phyloP scores from a whole-genome alignment of 208 protist species.

The Tetramitus jugosus region DNA sequence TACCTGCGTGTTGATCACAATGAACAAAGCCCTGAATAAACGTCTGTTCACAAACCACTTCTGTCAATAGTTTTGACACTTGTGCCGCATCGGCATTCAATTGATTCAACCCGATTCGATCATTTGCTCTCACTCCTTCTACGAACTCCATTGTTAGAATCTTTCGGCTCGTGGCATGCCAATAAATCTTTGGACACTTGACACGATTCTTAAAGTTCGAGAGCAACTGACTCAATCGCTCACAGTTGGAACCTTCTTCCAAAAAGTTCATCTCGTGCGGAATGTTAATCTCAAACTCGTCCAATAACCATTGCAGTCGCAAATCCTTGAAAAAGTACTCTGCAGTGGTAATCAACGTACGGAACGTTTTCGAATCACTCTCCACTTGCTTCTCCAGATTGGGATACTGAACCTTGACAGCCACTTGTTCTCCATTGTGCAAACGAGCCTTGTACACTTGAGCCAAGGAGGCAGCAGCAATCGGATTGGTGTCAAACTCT shows the following conservation, averaged over 20 bases:
- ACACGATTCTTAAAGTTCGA: constrained; percentile 63
- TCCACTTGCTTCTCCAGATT: constrained; percentile 37
- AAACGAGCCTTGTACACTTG: constrained; percentile 74
- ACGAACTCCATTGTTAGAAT: constrained; percentile 60
- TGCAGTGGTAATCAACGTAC: background rate
- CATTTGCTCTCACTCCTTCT: constrained; percentile 61
- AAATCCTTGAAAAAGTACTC: background rate
- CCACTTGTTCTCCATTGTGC: constrained; percentile 50
- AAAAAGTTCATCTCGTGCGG: constrained; percentile 80
- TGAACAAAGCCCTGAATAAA: constrained; percentile 85
- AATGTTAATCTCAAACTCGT: background rate
- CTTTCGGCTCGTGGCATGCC: constrained; percentile 51
- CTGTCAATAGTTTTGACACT: constrained; percentile 61
- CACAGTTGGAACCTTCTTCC: constrained; percentile 75
- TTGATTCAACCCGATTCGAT: constrained; percentile 37
- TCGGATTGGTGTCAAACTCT: constrained; percentile 67
- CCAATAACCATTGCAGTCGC: background rate
- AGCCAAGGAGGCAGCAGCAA: constrained; percentile 84
- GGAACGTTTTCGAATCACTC: background rate
- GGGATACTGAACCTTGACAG: constrained; percentile 85
- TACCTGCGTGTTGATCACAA: constrained; percentile 79
- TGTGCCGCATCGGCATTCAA: constrained; percentile 17
- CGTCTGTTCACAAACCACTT: constrained; percentile 78
- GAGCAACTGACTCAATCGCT: constrained; percentile 54
- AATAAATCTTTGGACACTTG: constrained; percentile 54